A percentile compares a stretch with the other conserved stretches of the same genome.
Conservation (phyloP, 73 alveolate species). For the Tetrahymena thermophila region DNA sequence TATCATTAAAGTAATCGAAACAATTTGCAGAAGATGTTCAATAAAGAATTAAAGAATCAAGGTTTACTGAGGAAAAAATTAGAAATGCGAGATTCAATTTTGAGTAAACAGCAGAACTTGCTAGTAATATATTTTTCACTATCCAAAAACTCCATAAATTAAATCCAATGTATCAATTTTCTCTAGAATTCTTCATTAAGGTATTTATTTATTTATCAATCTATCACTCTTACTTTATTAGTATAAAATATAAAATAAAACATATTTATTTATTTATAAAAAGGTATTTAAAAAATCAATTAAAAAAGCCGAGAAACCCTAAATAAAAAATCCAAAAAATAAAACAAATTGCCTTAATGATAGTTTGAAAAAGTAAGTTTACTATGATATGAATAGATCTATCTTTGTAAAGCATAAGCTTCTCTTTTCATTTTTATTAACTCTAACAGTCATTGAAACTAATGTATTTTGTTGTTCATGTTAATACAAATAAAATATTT, state of each 20-base stretch:
- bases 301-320: conserved; percentile 65
- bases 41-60: conserved; percentile 80
- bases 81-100: conserved; percentile 81
- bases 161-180: conserved; percentile 93
- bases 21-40: conserved; percentile 77
- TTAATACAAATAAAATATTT: too few relatives aligned
- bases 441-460: conserved; percentile 47
- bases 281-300: conserved; percentile 76
- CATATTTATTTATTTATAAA: not conserved
- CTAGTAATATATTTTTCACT: conserved; percentile 82
- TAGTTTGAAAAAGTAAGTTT: conserved; percentile 50
- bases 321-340: conserved; percentile 59
- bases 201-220: not conserved
- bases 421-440: conserved; percentile 74
- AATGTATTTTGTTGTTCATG: not conserved
- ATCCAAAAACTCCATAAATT: conserved; percentile 76
- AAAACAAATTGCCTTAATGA: conserved; percentile 64
- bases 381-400: conserved; percentile 79
- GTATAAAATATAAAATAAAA: not conserved
- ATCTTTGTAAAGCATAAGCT: conserved; percentile 90
- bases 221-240: too few relatives aligned
- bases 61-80: conserved; percentile 83
- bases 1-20: conserved; percentile 78
- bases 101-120: conserved; percentile 83
- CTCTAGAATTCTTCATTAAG: conserved; percentile 71